A percentile compares a stretch with the other conserved stretches of the same genome.
Evolutionary conservation across 2,329 filamentous ascomycete genomes (phyloP).

Genomic region (Teratosphaeria zuluensis): DNA sequence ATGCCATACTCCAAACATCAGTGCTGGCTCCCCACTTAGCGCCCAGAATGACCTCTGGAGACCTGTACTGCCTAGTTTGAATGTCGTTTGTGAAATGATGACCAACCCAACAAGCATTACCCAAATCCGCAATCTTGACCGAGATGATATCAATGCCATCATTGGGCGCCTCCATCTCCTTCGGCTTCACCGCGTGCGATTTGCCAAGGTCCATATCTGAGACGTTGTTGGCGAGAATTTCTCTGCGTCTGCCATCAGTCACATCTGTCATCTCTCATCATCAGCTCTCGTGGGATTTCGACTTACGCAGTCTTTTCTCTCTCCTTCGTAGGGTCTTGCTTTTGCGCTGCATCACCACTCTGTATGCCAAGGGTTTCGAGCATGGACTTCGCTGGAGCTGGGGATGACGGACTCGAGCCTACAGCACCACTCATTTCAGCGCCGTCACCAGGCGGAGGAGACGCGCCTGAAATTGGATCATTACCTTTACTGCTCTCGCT

Average conservation of each 20-base stretch:
- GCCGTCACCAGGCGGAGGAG: slow-evolving; percentile 31
- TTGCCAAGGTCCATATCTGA: slow-evolving; percentile 92
- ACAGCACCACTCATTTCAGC: slow-evolving; percentile 48
- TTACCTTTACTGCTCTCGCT: slow-evolving; percentile 58
- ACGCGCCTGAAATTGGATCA: slow-evolving; percentile 33
- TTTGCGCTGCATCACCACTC: slow-evolving; percentile 3
- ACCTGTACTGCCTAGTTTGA: slow-evolving; percentile 93
- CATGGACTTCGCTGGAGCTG: slow-evolving; percentile 47
- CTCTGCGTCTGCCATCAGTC: slow-evolving; percentile 33
- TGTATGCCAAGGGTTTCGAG: slow-evolving; percentile 48
- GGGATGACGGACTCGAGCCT: slow-evolving; percentile 32
- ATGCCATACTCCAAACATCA: slow-evolving; percentile 98
- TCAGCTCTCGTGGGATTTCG: not conserved
- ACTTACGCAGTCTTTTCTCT: slow-evolving; percentile 90
- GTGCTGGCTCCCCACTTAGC: slow-evolving; percentile 99
- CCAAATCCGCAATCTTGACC: slow-evolving; percentile 96
- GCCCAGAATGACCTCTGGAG: slow-evolving; percentile 91
- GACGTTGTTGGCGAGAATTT: slow-evolving; percentile 83
- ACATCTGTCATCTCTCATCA: slow-evolving; percentile 9
- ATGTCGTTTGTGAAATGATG: slow-evolving; percentile 99
- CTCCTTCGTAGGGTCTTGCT: slow-evolving; percentile 55
- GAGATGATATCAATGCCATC: slow-evolving; percentile 70
- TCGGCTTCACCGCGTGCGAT: slow-evolving; percentile 40
- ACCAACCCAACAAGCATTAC: slow-evolving; percentile 97
- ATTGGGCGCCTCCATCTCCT: slow-evolving; percentile 53